Conservation (phyloP, 768 basidiomycete species). For the Naganishia randhawae region DNA sequence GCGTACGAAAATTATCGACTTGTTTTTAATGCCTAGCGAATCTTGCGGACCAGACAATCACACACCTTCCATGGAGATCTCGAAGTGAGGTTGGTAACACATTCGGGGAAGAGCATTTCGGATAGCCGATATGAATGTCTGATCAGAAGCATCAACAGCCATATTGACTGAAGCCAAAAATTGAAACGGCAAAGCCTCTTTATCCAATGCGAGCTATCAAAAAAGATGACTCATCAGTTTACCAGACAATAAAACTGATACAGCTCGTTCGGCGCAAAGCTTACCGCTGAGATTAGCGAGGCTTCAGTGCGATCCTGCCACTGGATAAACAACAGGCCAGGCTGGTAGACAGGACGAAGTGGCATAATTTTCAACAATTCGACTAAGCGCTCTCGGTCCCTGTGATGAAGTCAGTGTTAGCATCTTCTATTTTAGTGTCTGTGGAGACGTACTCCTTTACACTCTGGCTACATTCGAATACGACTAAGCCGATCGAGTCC, state of each 20-base stretch:
- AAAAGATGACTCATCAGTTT: background rate
- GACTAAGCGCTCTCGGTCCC: background rate
- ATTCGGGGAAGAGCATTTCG: constrained; percentile 23
- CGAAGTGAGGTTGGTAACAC: background rate
- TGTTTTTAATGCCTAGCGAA: background rate
- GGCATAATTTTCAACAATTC: constrained; percentile 8
- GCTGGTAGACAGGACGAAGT: constrained; percentile 7
- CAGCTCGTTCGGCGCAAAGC: background rate
- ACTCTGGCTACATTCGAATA: constrained; percentile 20
- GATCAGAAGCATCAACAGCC: constrained; percentile 24
- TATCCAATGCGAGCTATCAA: background rate
- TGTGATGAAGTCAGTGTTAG: constrained; percentile 3
- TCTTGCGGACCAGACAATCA: background rate
- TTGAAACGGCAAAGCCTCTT: background rate
- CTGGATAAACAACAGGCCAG: constrained; percentile 13
- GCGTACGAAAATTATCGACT: background rate
- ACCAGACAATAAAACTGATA: background rate
- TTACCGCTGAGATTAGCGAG: background rate
- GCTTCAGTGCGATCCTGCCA: constrained; percentile 7
- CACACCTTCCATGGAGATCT: constrained; percentile 16
- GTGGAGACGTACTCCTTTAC: background rate
- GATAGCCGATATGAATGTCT: constrained; percentile 16
- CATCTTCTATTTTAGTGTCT: background rate
- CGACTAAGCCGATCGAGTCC: constrained; percentile 14
- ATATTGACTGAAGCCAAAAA: constrained; percentile 16